phyloP scores from a whole-genome alignment of 371 early-diverging fungal genomes.

The Neoconidiobolus thromboides region DNA sequence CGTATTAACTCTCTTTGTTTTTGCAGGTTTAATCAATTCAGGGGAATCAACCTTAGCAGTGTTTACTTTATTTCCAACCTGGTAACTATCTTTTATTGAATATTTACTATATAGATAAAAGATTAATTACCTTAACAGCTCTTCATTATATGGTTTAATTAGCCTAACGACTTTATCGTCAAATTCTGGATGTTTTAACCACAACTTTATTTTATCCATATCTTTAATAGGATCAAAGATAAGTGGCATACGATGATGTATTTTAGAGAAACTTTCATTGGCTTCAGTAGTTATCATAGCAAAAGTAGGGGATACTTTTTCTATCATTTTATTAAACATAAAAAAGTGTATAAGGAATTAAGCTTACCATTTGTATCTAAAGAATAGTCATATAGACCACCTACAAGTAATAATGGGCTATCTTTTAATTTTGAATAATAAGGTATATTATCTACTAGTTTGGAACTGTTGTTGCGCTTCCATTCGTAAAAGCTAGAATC shows the following conservation, averaged over 20 bases:
- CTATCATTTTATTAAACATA: background rate
- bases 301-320: background rate
- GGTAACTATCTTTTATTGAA: background rate
- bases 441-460: background rate
- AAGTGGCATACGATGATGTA: constrained; percentile 6
- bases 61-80: background rate
- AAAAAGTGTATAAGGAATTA: background rate
- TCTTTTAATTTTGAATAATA: constrained; percentile 1
- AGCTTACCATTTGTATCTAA: background rate
- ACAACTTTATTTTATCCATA: constrained; percentile 2
- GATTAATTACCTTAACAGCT: background rate
- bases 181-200: background rate
- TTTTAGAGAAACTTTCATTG: background rate
- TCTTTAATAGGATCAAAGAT: constrained; percentile 5
- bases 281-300: constrained; percentile 3
- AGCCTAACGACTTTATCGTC: constrained; percentile 3
- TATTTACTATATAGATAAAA: background rate
- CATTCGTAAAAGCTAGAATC: constrained; percentile 6
- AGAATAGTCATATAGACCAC: constrained; percentile 1
- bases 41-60: background rate
- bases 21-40: background rate
- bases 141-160: background rate
- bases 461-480: background rate
- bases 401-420: constrained; percentile 1
- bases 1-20: too few species aligned